These are phyloP conservation scores for Platanthera zijinensis DNA, from an alignment of 106 monocot genomes.

Conservation along the genomic window DNA sequence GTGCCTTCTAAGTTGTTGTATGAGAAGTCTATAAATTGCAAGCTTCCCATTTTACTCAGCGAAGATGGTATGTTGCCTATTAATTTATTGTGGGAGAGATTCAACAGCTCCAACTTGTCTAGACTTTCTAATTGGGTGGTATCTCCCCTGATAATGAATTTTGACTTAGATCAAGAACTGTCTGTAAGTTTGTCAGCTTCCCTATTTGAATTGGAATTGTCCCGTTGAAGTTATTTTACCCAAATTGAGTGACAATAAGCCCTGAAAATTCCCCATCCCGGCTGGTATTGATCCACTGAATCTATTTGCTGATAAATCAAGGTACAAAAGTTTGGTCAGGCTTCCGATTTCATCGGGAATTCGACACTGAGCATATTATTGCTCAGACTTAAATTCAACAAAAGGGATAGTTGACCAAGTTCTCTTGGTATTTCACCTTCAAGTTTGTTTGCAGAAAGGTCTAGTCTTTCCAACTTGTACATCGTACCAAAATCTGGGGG, in stretches of 20 bases:
- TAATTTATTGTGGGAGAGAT: conserved; percentile 25
- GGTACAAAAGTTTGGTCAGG: not conserved
- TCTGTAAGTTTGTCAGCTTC: conserved; percentile 17
- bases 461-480: conserved; percentile 2
- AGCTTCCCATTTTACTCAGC: conserved; percentile 2
- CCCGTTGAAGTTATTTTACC: conserved; percentile 13
- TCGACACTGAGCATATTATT: conserved; percentile 12
- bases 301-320: conserved; percentile 20
- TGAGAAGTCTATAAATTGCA: conserved; percentile 19
- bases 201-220: conserved; percentile 23
- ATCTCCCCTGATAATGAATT: conserved; percentile 19
- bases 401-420: not conserved
- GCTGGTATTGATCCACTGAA: conserved; percentile 4
- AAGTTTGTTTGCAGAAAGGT: conserved; percentile 20
- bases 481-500: conserved; percentile 12
- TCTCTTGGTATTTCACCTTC: conserved; percentile 8
- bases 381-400: conserved; percentile 10
- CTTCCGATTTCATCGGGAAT: conserved; percentile 10
- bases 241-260: conserved; percentile 3
- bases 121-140: conserved; percentile 13
- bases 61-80: conserved; percentile 13
- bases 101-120: conserved; percentile 7
- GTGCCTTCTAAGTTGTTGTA: conserved; percentile 22
- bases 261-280: conserved; percentile 6
- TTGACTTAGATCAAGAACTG: conserved; percentile 19